Percentiles rank a stretch among this genome's conserved stretches.
phyloP scores from a whole-genome alignment of 441 rosid genomes.

The Croton setiger region DNA sequence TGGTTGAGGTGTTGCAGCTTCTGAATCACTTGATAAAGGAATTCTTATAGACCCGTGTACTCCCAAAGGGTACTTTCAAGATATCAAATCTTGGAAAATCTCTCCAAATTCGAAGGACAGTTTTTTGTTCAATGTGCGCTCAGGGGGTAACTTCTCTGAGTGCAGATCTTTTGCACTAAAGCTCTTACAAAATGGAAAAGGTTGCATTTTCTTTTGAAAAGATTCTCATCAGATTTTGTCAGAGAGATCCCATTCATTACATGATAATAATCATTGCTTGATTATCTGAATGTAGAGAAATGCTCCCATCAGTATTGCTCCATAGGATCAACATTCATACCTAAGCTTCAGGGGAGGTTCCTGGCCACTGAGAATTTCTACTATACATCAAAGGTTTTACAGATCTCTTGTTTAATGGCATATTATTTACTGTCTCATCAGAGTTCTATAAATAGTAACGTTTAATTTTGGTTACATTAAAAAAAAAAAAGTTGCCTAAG shows the following conservation, averaged over 20 bases:
- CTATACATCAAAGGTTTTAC: slow-evolving; percentile 71
- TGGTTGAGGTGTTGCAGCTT: slow-evolving; percentile 32
- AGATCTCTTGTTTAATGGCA: neutral
- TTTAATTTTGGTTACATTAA: neutral
- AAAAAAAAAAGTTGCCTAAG: neutral
- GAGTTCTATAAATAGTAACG: neutral
- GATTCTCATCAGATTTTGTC: neutral
- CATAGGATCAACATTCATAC: slow-evolving; percentile 72
- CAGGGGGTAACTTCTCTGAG: slow-evolving; percentile 80
- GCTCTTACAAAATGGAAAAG: slow-evolving; percentile 69
- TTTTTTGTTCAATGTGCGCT: slow-evolving; percentile 36
- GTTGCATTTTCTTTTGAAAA: slow-evolving; percentile 30
- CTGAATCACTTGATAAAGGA: slow-evolving; percentile 36
- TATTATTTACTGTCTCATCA: slow-evolving; percentile 1
- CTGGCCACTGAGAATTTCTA: slow-evolving; percentile 86
- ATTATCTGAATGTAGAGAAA: slow-evolving; percentile 46
- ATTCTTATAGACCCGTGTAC: slow-evolving; percentile 64
- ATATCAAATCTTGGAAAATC: slow-evolving; percentile 28
- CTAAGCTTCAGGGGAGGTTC: slow-evolving; percentile 71
- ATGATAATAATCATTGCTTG: slow-evolving; percentile 1
- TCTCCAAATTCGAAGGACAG: slow-evolving; percentile 43
- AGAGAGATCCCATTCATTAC: neutral
- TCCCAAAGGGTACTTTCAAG: slow-evolving; percentile 60
- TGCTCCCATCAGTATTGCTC: slow-evolving; percentile 56
- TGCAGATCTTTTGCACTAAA: slow-evolving; percentile 69